These are phyloP conservation scores for Coriaria nepalensis DNA, from an alignment of 306 rosid species.

Conservation along the genomic window DNA sequence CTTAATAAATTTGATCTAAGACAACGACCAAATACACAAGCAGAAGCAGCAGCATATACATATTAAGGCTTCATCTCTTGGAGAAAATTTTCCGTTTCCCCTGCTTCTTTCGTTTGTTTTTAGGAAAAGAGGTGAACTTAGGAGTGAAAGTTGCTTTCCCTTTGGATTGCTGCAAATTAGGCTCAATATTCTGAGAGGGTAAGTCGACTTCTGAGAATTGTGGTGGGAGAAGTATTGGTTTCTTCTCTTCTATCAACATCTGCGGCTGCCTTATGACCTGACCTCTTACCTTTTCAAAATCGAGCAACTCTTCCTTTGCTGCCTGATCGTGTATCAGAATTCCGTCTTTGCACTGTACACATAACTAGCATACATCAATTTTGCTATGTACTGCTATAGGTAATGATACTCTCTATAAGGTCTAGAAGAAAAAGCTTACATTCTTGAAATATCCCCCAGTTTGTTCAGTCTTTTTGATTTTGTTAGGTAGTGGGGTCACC, in stretches of 20 bases:
- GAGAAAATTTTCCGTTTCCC: slow-evolving; percentile 27
- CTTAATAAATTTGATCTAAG: too few species aligned
- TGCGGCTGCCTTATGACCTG: slow-evolving; percentile 23
- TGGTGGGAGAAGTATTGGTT: slow-evolving; percentile 12
- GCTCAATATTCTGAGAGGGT: slow-evolving; percentile 16
- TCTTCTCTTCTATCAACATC: slow-evolving; percentile 25
- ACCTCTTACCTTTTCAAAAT: slow-evolving; percentile 23
- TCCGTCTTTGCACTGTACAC: slow-evolving; percentile 26
- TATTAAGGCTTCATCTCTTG: slow-evolving; percentile 7
- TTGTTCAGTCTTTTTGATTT: slow-evolving; percentile 19
- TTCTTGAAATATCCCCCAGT: slow-evolving; percentile 17
- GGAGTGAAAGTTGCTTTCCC: slow-evolving; percentile 17
- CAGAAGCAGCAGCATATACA: too few species aligned
- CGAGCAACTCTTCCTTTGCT: slow-evolving; percentile 32
- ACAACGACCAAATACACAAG: too few species aligned
- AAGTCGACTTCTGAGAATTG: slow-evolving; percentile 23
- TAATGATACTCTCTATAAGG: neutral
- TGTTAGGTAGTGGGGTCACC: slow-evolving; percentile 21
- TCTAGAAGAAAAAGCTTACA: slow-evolving; percentile 23
- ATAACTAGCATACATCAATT: neutral
- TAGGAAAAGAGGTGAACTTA: slow-evolving; percentile 20
- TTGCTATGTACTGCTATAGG: too few species aligned
- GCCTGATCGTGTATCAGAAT: slow-evolving; percentile 18
- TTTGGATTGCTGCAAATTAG: slow-evolving; percentile 11
- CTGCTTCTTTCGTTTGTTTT: slow-evolving; percentile 30